These are phyloP conservation scores for Teunomyces pallodes DNA, from an alignment of 805 yeast species.

Conservation along the genomic window DNA sequence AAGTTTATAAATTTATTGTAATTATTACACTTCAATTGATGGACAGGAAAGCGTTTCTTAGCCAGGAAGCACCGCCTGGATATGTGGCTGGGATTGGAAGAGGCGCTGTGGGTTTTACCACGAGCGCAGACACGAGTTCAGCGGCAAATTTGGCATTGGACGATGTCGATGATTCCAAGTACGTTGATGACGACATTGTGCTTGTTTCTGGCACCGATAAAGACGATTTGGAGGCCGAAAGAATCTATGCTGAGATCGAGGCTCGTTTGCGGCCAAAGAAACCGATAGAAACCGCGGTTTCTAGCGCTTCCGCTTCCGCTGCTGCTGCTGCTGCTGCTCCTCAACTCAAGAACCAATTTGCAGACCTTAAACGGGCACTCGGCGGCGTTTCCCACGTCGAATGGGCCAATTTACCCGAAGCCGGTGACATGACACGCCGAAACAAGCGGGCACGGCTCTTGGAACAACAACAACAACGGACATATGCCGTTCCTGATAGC, in stretches of 20 bases:
- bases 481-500: conserved; percentile 81
- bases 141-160: conserved; percentile 6
- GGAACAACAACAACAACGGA: conserved; percentile 61
- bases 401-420: conserved; percentile 85
- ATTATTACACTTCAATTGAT: background rate
- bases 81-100: conserved; percentile 92
- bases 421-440: conserved; percentile 77
- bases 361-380: conserved; percentile 65
- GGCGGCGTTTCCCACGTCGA: conserved; percentile 59
- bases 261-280: conserved; percentile 39
- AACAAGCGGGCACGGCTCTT: conserved; percentile 70
- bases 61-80: conserved; percentile 84
- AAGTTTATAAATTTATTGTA: background rate
- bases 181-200: conserved; percentile 21
- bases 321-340: too few relatives aligned
- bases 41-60: conserved; percentile 51
- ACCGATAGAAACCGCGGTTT: conserved; percentile 16
- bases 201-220: conserved; percentile 32
- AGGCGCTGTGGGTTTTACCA: conserved; percentile 92
- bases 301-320: conserved; percentile 11
- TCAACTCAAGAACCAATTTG: conserved; percentile 12
- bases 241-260: conserved; percentile 67
- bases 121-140: conserved; percentile 61
- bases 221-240: conserved; percentile 79
- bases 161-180: conserved; percentile 18